Evolutionary conservation across 164 flowering plant species (phyloP).

Genomic region (Piper betle): DNA sequence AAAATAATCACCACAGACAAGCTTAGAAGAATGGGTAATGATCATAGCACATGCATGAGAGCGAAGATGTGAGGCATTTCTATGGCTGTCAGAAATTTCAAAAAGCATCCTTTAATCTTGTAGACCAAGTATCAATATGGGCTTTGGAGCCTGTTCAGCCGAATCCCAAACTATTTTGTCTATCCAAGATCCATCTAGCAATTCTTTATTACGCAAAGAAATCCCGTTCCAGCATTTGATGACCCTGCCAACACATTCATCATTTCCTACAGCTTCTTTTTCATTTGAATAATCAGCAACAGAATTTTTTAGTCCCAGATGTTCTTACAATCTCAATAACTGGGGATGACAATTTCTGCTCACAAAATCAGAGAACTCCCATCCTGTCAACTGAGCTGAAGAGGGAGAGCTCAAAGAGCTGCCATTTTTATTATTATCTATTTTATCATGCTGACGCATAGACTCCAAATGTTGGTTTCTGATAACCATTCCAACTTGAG

Average conservation of each 20-base stretch:
- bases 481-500: slow-evolving; percentile 17
- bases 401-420: slow-evolving; percentile 21
- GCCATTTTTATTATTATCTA: slow-evolving; percentile 24
- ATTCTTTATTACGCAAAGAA: slow-evolving; percentile 43
- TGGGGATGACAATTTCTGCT: slow-evolving; percentile 60
- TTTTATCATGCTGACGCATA: neutral
- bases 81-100: slow-evolving; percentile 51
- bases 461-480: neutral
- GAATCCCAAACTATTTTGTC: slow-evolving; percentile 76
- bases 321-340: slow-evolving; percentile 63
- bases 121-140: slow-evolving; percentile 85
- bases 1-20: slow-evolving; percentile 30
- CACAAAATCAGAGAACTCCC: slow-evolving; percentile 16
- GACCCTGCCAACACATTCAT: slow-evolving; percentile 15
- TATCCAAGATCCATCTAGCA: slow-evolving; percentile 76
- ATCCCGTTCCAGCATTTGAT: slow-evolving; percentile 34
- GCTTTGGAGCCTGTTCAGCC: slow-evolving; percentile 26
- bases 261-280: slow-evolving; percentile 16
- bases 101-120: slow-evolving; percentile 95
- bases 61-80: slow-evolving; percentile 37
- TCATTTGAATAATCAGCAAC: slow-evolving; percentile 13
- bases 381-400: slow-evolving; percentile 49
- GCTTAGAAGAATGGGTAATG: slow-evolving; percentile 36
- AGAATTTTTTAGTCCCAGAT: slow-evolving; percentile 16
- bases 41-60: slow-evolving; percentile 93